A percentile compares a stretch with the other conserved stretches of the same genome.
These are phyloP conservation scores for Veloporphyrellus conicus DNA, from an alignment of 1,284 basidiomycete species.

Conservation along the genomic window DNA sequence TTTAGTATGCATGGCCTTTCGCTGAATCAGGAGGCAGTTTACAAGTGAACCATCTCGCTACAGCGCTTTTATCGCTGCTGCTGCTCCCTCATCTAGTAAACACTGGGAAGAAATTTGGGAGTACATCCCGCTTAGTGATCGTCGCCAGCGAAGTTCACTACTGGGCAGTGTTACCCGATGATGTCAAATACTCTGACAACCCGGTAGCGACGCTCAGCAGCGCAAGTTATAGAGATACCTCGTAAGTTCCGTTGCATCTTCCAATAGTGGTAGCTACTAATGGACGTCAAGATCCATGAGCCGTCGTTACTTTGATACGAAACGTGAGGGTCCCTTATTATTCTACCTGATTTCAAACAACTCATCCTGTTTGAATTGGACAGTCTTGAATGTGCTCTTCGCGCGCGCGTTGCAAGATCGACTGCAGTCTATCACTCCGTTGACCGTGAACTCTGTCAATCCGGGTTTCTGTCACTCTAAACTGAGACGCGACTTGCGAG, in stretches of 20 bases:
- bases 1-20: too few relatives aligned
- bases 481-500: slow-evolving; percentile 29
- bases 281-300: slow-evolving; percentile 14
- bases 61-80: slow-evolving; percentile 18
- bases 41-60: slow-evolving; percentile 25
- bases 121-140: slow-evolving; percentile 17
- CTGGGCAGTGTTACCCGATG: slow-evolving; percentile 18
- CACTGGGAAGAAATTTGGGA: slow-evolving; percentile 14
- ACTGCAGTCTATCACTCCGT: slow-evolving; percentile 16
- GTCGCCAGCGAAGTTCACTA: slow-evolving; percentile 26
- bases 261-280: not conserved
- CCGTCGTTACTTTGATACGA: slow-evolving; percentile 16
- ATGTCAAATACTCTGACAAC: slow-evolving; percentile 26
- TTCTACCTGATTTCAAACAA: not conserved
- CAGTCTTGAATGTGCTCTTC: slow-evolving; percentile 31
- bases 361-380: not conserved
- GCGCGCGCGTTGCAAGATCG: slow-evolving; percentile 22
- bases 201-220: slow-evolving; percentile 33
- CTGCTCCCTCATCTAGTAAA: slow-evolving; percentile 15
- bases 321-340: slow-evolving; percentile 12
- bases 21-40: slow-evolving; percentile 8
- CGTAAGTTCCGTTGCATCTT: slow-evolving; percentile 13
- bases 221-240: slow-evolving; percentile 28
- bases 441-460: slow-evolving; percentile 39
- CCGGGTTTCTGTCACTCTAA: slow-evolving; percentile 49